Evolutionary conservation across 164 flowering plant genomes (phyloP).

Genomic region (Amborella trichopoda): DNA sequence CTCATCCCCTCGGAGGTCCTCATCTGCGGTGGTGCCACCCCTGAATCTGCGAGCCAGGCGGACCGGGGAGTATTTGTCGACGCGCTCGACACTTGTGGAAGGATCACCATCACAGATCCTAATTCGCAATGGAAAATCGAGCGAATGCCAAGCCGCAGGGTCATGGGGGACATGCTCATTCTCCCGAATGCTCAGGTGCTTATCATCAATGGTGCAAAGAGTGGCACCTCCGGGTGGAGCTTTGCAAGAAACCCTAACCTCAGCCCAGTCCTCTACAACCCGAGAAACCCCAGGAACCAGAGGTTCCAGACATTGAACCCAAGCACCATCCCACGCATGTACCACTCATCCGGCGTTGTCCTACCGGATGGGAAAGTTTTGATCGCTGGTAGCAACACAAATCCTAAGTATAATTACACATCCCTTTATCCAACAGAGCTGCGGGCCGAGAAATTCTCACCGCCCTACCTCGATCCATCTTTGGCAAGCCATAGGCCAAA

Average conservation of each 20-base stretch:
- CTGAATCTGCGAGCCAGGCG: constrained; percentile 12
- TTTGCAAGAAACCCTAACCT: constrained; percentile 38
- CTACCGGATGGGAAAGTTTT: constrained; percentile 54
- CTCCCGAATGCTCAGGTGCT: constrained; percentile 69
- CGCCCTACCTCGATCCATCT: constrained; percentile 53
- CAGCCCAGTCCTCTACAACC: constrained; percentile 41
- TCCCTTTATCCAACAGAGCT: constrained; percentile 59
- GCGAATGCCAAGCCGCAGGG: constrained; percentile 52
- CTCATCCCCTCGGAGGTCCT: constrained; percentile 34
- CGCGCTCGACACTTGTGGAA: constrained; percentile 41
- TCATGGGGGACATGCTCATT: constrained; percentile 68
- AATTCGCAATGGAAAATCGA: constrained; percentile 46
- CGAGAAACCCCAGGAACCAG: constrained; percentile 4
- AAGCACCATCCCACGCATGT: constrained; percentile 56
- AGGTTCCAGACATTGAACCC: constrained; percentile 31
- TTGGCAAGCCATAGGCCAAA: constrained; percentile 14
- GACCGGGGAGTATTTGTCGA: constrained; percentile 16
- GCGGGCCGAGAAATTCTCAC: constrained; percentile 65
- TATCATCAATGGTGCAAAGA: constrained; percentile 65
- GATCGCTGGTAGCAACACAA: constrained; percentile 74
- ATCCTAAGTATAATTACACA: constrained; percentile 24
- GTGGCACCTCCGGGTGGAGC: constrained; percentile 59
- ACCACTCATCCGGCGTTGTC: constrained; percentile 52
- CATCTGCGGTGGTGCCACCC: constrained; percentile 57
- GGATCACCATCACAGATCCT: constrained; percentile 26